phyloP scores from a whole-genome alignment of 108 stramenopile genomes.

The Pseudonitzschia delicatissima region DNA sequence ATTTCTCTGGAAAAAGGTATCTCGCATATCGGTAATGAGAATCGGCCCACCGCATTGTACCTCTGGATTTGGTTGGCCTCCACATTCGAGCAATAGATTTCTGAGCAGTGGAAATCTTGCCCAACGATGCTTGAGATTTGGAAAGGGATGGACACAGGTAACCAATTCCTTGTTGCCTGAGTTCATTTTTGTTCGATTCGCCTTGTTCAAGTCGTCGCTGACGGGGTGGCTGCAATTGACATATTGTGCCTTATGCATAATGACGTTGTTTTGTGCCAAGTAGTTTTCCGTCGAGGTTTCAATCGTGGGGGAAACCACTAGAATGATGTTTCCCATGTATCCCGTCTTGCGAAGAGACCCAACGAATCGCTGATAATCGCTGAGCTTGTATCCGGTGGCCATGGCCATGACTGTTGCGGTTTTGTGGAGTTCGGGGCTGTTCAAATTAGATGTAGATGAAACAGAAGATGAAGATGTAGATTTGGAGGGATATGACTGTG shows the following conservation, averaged over 20 bases:
- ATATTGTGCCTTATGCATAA: neutral
- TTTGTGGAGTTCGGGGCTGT: neutral
- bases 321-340: slow-evolving; percentile 65
- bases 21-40: slow-evolving; percentile 60
- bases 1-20: slow-evolving; percentile 69
- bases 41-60: slow-evolving; percentile 69
- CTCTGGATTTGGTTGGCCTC: neutral
- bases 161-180: slow-evolving; percentile 14
- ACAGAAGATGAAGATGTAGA: no score
- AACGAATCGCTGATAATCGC: slow-evolving; percentile 51
- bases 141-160: slow-evolving; percentile 42
- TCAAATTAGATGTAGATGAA: no score
- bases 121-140: slow-evolving; percentile 59
- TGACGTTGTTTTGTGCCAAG: slow-evolving; percentile 38
- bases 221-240: slow-evolving; percentile 8
- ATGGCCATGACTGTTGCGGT: slow-evolving; percentile 36
- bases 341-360: slow-evolving; percentile 67
- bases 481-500: no score
- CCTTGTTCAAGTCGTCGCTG: neutral
- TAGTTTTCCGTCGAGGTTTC: slow-evolving; percentile 25
- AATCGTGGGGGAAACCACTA: slow-evolving; percentile 44
- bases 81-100: slow-evolving; percentile 65
- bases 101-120: slow-evolving; percentile 55
- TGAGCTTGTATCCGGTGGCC: slow-evolving; percentile 40
- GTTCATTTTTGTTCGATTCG: slow-evolving; percentile 7